A percentile compares a stretch with the other conserved stretches of the same genome.
Evolutionary conservation across 495 filamentous ascomycete species (phyloP).

Genomic region (Pseudoneurospora amorphoporcata): DNA sequence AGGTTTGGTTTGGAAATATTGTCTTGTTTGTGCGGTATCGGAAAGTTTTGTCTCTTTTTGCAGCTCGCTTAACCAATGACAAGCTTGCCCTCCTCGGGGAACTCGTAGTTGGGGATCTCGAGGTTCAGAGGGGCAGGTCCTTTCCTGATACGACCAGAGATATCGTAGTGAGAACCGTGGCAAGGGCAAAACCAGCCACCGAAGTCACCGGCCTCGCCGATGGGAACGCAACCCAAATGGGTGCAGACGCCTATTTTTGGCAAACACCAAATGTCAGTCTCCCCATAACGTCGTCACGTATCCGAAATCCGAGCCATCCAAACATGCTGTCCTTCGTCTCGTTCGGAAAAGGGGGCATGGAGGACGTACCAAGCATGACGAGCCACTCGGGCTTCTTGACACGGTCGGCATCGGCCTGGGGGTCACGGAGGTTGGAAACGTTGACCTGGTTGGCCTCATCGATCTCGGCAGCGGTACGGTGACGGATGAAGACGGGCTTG

Average conservation of each 20-base stretch:
- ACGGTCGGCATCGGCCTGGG: slow-evolving; percentile 80
- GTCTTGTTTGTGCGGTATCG: not conserved
- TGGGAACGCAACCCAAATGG: slow-evolving; percentile 96
- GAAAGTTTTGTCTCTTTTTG: not conserved
- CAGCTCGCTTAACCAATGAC: slow-evolving; percentile 58
- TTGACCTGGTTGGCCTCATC: slow-evolving; percentile 70
- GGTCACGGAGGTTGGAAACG: slow-evolving; percentile 75
- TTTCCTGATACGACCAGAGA: slow-evolving; percentile 91
- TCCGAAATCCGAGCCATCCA: not conserved
- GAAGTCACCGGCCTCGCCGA: slow-evolving; percentile 95
- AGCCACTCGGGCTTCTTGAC: slow-evolving; percentile 98
- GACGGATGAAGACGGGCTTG: slow-evolving; percentile 99
- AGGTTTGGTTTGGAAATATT: not conserved
- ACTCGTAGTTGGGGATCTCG: slow-evolving; percentile 84
- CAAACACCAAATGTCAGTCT: slow-evolving; percentile 8
- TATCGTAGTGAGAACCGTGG: slow-evolving; percentile 99
- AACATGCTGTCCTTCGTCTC: not conserved
- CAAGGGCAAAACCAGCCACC: slow-evolving; percentile 99
- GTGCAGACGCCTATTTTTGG: slow-evolving; percentile 75
- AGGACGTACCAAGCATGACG: slow-evolving; percentile 83
- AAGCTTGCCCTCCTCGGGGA: slow-evolving; percentile 68
- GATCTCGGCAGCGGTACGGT: slow-evolving; percentile 85
- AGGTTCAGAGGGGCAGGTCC: slow-evolving; percentile 95
- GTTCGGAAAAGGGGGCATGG: not conserved
- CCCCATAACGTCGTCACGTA: not conserved